phyloP scores from a whole-genome alignment of 2,329 filamentous ascomycete species.

The Cladosporium sp. region DNA sequence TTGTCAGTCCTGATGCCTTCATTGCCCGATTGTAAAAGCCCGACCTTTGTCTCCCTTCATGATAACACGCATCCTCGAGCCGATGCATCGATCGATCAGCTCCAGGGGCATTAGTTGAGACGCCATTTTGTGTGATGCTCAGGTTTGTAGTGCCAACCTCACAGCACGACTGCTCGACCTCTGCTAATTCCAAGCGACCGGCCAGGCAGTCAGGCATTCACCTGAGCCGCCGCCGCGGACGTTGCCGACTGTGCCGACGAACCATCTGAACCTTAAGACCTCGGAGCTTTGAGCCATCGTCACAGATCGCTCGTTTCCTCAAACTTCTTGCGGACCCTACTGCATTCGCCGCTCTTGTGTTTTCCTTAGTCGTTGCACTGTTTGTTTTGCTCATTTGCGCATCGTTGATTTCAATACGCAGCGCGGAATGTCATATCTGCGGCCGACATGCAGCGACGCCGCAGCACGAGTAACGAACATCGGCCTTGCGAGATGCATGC shows the following conservation, averaged over 20 bases:
- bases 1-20: background rate
- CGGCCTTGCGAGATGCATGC: background rate
- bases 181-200: background rate
- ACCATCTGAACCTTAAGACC: background rate
- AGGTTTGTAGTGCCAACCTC: conserved; percentile 29
- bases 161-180: conserved; percentile 17
- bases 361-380: background rate
- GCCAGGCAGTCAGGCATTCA: background rate
- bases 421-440: conserved; percentile 12
- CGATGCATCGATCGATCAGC: conserved; percentile 98
- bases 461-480: conserved; percentile 7
- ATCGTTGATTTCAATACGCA: background rate
- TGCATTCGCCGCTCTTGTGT: background rate
- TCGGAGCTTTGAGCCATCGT: background rate
- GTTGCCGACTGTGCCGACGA: background rate
- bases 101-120: conserved; percentile 51
- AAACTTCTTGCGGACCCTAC: background rate
- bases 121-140: conserved; percentile 20
- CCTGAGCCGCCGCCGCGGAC: too few relatives aligned
- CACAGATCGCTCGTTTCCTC: background rate
- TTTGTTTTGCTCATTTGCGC: background rate
- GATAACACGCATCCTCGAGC: conserved; percentile 95
- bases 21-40: conserved; percentile 7
- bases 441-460: conserved; percentile 12
- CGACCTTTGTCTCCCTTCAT: conserved; percentile 99